phyloP scores from a whole-genome alignment of 2,329 filamentous ascomycete species.

The Aspergillus caelatus region DNA sequence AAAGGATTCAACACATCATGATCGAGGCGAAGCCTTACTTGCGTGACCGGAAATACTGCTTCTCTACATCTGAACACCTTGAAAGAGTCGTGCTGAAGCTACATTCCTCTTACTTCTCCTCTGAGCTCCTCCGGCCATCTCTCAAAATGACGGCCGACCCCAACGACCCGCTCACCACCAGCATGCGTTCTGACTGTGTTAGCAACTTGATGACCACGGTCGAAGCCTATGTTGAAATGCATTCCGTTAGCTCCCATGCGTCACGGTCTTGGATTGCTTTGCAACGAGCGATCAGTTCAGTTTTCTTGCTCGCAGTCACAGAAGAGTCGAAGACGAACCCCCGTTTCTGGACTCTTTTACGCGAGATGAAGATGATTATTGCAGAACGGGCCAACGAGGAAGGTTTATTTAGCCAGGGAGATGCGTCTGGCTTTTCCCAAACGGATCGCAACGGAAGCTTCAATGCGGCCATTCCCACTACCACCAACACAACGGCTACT shows the following conservation, averaged over 20 bases:
- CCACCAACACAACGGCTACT: conserved; percentile 31
- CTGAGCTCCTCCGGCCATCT: conserved; percentile 64
- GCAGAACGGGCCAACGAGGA: conserved; percentile 44
- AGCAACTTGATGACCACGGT: conserved; percentile 59
- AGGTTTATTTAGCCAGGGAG: conserved; percentile 28
- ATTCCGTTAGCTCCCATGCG: conserved; percentile 45
- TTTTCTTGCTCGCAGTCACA: conserved; percentile 50
- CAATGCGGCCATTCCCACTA: conserved; percentile 26
- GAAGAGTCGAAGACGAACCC: conserved; percentile 48
- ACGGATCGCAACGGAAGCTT: conserved; percentile 18
- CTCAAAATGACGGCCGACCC: conserved; percentile 55
- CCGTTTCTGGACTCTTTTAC: conserved; percentile 43
- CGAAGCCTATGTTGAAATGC: conserved; percentile 63
- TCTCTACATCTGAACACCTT: conserved; percentile 53
- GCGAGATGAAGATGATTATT: conserved; percentile 48
- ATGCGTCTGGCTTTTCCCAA: conserved; percentile 13
- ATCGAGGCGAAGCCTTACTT: conserved; percentile 61
- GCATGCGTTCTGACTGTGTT: conserved; percentile 58
- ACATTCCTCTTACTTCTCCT: conserved; percentile 64
- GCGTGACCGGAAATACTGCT: conserved; percentile 53
- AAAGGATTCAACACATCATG: conserved; percentile 60
- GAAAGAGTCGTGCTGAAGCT: conserved; percentile 64
- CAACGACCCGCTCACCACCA: conserved; percentile 40
- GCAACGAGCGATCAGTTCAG: conserved; percentile 51
- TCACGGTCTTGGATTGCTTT: conserved; percentile 51